phyloP scores from a whole-genome alignment of 2,329 filamentous ascomycete species.

The Dactylellina parvicollis region DNA sequence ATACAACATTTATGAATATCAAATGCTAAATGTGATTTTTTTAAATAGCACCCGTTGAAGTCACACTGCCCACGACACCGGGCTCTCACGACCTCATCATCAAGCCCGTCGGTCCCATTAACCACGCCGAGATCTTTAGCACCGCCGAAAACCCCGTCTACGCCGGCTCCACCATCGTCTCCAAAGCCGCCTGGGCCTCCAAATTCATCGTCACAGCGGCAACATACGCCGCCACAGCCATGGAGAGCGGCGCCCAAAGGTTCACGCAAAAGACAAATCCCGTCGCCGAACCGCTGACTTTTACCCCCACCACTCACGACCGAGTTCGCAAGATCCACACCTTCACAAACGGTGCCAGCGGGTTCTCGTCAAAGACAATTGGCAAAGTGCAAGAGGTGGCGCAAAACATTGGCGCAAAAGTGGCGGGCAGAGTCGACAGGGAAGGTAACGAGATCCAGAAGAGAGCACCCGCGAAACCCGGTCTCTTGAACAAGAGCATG shows the following conservation, averaged over 20 bases:
- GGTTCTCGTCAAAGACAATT: conserved; percentile 84
- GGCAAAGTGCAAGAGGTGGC: conserved; percentile 83
- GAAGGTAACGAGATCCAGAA: conserved; percentile 62
- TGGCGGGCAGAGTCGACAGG: conserved; percentile 71
- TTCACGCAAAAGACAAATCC: conserved; percentile 85
- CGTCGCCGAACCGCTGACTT: conserved; percentile 81
- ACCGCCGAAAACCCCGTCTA: conserved; percentile 90
- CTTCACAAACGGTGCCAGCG: conserved; percentile 81
- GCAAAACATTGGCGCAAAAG: conserved; percentile 84
- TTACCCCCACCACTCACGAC: conserved; percentile 83
- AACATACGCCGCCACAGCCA: conserved; percentile 77
- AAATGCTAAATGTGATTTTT: neutral
- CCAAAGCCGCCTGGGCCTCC: conserved; percentile 86
- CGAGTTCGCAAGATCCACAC: conserved; percentile 88
- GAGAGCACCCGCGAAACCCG: conserved; percentile 76
- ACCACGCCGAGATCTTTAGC: conserved; percentile 72
- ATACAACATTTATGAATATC: conserved; percentile 2
- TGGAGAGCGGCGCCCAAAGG: conserved; percentile 79
- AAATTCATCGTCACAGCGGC: conserved; percentile 91
- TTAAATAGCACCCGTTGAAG: conserved; percentile 76
- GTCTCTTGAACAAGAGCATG: conserved; percentile 91
- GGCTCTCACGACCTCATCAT: conserved; percentile 73
- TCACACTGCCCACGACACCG: conserved; percentile 74
- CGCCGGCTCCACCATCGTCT: conserved; percentile 83
- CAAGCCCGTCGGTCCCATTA: conserved; percentile 69